Conservation (phyloP, 1,284 basidiomycete genomes). For the Stygiomarasmius scandens region DNA sequence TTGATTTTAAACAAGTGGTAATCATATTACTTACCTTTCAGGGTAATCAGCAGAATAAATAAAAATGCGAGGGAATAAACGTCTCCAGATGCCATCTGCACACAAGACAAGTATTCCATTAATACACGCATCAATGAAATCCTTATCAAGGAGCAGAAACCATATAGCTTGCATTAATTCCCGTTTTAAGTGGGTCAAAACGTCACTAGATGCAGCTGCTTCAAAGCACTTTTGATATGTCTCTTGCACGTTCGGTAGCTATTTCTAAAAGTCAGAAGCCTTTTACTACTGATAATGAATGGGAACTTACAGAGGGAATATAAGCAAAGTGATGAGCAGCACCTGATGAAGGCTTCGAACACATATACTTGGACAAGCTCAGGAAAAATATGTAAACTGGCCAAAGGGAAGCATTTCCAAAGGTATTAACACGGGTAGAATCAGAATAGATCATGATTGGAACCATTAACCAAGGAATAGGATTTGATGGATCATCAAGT, state of each 20-base stretch:
- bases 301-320: conserved; percentile 28
- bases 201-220: conserved; percentile 4
- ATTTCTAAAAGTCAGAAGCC: neutral
- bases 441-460: conserved; percentile 39
- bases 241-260: conserved; percentile 29
- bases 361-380: conserved; percentile 34
- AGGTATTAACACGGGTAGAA: conserved; percentile 34
- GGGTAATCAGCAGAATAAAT: conserved; percentile 37
- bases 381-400: conserved; percentile 36
- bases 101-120: conserved; percentile 32
- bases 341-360: conserved; percentile 21
- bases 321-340: conserved; percentile 33
- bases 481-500: neutral
- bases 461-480: conserved; percentile 19
- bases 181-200: conserved; percentile 27
- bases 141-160: conserved; percentile 25
- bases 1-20: neutral
- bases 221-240: conserved; percentile 15
- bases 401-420: conserved; percentile 35
- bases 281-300: conserved; percentile 14
- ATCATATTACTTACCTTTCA: conserved; percentile 36
- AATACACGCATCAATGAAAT: conserved; percentile 30
- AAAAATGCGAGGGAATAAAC: conserved; percentile 31
- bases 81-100: conserved; percentile 23
- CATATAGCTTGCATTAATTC: conserved; percentile 33